Conservation (phyloP, 2,329 filamentous ascomycete genomes). For the Botrytis tulipae region DNA sequence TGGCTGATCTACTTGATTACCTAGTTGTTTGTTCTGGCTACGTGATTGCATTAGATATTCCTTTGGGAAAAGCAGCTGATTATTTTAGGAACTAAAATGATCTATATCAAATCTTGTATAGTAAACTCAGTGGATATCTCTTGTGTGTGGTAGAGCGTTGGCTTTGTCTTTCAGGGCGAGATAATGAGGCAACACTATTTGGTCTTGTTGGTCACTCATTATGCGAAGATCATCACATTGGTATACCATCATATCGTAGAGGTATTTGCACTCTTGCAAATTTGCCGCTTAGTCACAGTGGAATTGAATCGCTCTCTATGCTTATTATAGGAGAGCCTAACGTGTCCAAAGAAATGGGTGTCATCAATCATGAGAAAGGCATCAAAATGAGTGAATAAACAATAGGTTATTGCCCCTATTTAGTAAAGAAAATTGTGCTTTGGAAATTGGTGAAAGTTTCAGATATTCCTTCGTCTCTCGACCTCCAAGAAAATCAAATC, state of each 20-base stretch:
- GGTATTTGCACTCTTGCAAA: background rate
- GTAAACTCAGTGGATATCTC: background rate
- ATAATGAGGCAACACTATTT: background rate
- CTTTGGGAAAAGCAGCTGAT: background rate
- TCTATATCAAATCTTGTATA: background rate
- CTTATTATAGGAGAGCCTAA: background rate
- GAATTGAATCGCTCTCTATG: background rate
- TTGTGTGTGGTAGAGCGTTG: background rate
- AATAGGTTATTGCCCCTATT: background rate
- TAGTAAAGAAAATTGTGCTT: background rate
- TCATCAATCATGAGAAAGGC: background rate
- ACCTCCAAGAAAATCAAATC: background rate
- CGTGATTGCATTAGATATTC: background rate
- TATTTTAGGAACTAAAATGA: background rate
- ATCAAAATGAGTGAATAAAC: background rate
- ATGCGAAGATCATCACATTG: background rate
- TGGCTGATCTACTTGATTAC: background rate
- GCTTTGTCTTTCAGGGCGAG: background rate
- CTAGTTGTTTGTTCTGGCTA: background rate
- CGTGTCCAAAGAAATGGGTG: background rate
- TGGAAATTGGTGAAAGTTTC: background rate
- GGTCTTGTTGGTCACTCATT: background rate
- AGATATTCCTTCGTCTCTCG: background rate
- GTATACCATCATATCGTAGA: background rate
- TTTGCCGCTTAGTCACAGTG: background rate